Conservation (phyloP, 139 green algal species). For the Tetraselmis striata region DNA sequence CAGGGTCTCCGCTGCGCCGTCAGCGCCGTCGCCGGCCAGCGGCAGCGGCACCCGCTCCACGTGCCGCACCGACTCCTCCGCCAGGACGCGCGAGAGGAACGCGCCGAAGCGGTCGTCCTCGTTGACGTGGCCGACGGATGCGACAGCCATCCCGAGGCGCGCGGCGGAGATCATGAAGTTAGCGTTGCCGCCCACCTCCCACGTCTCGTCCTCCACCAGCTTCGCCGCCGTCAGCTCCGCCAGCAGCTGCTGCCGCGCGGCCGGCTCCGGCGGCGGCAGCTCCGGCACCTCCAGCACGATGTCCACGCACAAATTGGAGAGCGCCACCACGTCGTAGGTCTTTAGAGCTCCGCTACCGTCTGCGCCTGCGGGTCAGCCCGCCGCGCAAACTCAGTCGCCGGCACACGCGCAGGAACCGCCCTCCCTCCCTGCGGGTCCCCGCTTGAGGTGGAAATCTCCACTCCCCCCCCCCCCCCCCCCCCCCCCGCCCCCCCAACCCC, state of each 20-base stretch:
- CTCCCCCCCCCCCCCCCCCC: too few species aligned
- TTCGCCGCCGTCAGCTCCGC: slow-evolving; percentile 31
- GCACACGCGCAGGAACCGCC: too few species aligned
- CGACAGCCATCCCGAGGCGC: slow-evolving; percentile 67
- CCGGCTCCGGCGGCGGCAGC: slow-evolving; percentile 39
- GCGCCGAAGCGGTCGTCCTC: slow-evolving; percentile 71
- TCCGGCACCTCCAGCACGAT: slow-evolving; percentile 48
- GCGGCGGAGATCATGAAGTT: slow-evolving; percentile 91
- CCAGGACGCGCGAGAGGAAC: slow-evolving; percentile 68
- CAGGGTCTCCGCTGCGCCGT: slow-evolving; percentile 64
- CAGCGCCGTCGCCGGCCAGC: not conserved
- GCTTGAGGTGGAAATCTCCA: too few species aligned
- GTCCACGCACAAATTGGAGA: slow-evolving; percentile 87
- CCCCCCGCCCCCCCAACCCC: too few species aligned
- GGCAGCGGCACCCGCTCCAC: slow-evolving; percentile 29
- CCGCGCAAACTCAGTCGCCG: too few species aligned
- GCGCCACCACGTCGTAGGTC: slow-evolving; percentile 52
- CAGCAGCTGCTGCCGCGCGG: slow-evolving; percentile 32
- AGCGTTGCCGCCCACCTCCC: slow-evolving; percentile 76
- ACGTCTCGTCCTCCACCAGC: slow-evolving; percentile 14
- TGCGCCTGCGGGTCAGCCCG: too few species aligned
- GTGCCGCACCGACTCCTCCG: slow-evolving; percentile 36
- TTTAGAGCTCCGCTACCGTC: not conserved
- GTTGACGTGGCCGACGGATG: slow-evolving; percentile 67
- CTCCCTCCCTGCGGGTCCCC: too few species aligned